Percentiles rank a stretch among this genome's conserved stretches.
These are phyloP conservation scores for Mallotus repandus DNA, from an alignment of 441 rosid genomes.

Conservation along the genomic window DNA sequence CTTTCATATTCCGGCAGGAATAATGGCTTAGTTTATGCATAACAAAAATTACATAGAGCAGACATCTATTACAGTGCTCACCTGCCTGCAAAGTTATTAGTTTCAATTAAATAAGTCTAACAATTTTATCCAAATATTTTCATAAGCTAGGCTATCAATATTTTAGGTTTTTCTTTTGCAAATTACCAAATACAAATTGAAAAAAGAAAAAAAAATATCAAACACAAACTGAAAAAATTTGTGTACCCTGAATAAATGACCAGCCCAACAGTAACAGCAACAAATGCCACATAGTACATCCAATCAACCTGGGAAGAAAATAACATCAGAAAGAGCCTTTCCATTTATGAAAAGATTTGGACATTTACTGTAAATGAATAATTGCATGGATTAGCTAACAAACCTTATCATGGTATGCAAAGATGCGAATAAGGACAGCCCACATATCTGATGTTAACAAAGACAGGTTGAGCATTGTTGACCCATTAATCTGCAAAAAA, in stretches of 20 bases:
- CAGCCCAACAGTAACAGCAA: conserved; percentile 61
- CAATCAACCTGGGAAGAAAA: conserved; percentile 61
- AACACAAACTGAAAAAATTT: too few relatives aligned
- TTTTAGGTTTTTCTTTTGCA: neutral
- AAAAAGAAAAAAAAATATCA: neutral
- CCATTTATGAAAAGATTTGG: neutral
- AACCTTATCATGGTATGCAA: conserved; percentile 89
- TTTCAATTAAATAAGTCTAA: neutral
- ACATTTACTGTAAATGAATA: neutral
- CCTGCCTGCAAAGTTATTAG: neutral
- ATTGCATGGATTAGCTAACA: conserved; percentile 15
- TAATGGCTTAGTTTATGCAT: too few relatives aligned
- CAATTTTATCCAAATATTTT: neutral
- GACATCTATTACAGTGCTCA: neutral
- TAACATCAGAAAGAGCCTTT: conserved; percentile 7
- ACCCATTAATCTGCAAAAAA: conserved; percentile 56
- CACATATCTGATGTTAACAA: conserved; percentile 89
- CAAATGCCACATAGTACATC: conserved; percentile 82
- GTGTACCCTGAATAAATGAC: conserved; percentile 60
- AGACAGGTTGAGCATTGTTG: conserved; percentile 81
- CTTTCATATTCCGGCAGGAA: too few relatives aligned
- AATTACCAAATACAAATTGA: neutral
- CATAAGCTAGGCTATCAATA: neutral
- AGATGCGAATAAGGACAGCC: conserved; percentile 77
- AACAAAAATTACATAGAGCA: neutral